These are phyloP conservation scores for Trametes villosa DNA, from an alignment of 768 basidiomycete genomes.

Conservation along the genomic window DNA sequence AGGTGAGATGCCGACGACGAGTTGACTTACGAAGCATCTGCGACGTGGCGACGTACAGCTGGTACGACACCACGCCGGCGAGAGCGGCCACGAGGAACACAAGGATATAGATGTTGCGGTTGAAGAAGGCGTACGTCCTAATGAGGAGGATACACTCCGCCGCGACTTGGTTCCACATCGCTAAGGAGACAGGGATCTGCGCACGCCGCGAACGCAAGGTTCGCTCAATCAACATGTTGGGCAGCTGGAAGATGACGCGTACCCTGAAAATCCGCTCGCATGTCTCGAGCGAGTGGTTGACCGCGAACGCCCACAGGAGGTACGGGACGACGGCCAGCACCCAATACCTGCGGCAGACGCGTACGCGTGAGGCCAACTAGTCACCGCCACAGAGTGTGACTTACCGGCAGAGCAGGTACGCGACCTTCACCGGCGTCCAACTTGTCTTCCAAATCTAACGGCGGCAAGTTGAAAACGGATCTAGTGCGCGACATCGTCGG, in stretches of 20 bases:
- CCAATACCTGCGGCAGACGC: slow-evolving; percentile 62
- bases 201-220: not conserved
- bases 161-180: slow-evolving; percentile 88
- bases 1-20: not conserved
- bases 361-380: not conserved
- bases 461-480: slow-evolving; percentile 16
- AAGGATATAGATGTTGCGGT: slow-evolving; percentile 71
- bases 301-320: slow-evolving; percentile 74
- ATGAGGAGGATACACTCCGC: slow-evolving; percentile 83
- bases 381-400: slow-evolving; percentile 37
- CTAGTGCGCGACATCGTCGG: slow-evolving; percentile 5
- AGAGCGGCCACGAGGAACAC: slow-evolving; percentile 66
- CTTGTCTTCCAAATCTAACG: slow-evolving; percentile 84
- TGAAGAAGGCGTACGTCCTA: slow-evolving; percentile 86
- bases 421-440: slow-evolving; percentile 84
- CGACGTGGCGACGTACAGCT: slow-evolving; percentile 77
- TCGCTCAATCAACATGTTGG: not conserved
- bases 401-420: slow-evolving; percentile 84
- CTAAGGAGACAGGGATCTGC: slow-evolving; percentile 79
- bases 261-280: slow-evolving; percentile 78
- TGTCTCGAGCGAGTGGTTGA: slow-evolving; percentile 63
- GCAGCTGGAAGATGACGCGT: not conserved
- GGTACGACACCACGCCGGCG: slow-evolving; percentile 77
- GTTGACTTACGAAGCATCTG: slow-evolving; percentile 70
- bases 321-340: slow-evolving; percentile 81